Conservation (phyloP, 208 protist genomes). For the Trichomonas gallinae region DNA sequence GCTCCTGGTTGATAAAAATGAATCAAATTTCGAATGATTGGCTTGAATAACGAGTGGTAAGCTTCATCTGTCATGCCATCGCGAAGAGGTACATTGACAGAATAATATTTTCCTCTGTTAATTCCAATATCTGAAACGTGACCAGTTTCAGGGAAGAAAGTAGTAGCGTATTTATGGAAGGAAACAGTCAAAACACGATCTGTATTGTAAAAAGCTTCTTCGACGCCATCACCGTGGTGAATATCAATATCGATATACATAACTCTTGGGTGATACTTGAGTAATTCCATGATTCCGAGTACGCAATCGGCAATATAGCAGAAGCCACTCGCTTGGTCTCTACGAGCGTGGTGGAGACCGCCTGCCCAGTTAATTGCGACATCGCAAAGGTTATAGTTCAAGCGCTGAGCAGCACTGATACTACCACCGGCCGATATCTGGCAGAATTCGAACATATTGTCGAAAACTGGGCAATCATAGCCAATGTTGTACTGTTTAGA, state of each 20-base stretch:
- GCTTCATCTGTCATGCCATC: conserved; percentile 61
- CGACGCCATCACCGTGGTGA: conserved; percentile 66
- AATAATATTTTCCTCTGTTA: conserved; percentile 58
- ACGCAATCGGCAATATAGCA: conserved; percentile 97
- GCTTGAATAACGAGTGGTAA: conserved; percentile 75
- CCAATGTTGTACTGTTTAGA: conserved; percentile 36
- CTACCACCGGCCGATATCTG: conserved; percentile 42
- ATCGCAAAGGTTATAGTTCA: conserved; percentile 66
- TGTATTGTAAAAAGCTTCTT: conserved; percentile 78
- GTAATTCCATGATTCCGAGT: conserved; percentile 90
- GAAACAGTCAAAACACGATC: conserved; percentile 97
- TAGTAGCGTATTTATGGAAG: conserved; percentile 85
- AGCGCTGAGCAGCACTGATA: conserved; percentile 72
- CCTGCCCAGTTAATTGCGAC: conserved; percentile 97
- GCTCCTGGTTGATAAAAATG: conserved; percentile 73
- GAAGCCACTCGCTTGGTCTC: conserved; percentile 67
- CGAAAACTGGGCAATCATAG: conserved; percentile 48
- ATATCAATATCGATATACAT: conserved; percentile 51
- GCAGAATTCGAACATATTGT: conserved; percentile 49
- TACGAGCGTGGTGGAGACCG: conserved; percentile 64
- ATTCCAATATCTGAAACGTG: conserved; percentile 54
- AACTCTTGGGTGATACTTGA: conserved; percentile 76
- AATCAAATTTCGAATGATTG: conserved; percentile 71
- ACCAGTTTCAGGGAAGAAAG: conserved; percentile 70
- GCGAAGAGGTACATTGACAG: conserved; percentile 58